These are phyloP conservation scores for Saccharomycopsis guyanensis DNA, from an alignment of 805 yeast genomes.

Conservation along the genomic window DNA sequence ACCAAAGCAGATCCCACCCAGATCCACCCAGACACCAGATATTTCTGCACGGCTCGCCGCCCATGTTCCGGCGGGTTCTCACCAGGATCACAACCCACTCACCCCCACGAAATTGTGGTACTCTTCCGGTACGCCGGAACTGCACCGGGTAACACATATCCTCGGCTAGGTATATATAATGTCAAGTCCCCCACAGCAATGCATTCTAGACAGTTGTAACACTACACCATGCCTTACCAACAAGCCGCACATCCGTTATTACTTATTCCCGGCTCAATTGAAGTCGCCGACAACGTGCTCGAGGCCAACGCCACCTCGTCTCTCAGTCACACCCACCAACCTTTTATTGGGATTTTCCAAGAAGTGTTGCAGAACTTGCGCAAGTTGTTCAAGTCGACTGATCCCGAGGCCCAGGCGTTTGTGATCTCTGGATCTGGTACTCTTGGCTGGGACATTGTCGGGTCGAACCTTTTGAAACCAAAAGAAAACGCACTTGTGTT, in stretches of 20 bases:
- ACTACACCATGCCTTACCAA: slow-evolving; percentile 16
- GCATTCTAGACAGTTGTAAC: not conserved
- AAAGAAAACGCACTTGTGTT: slow-evolving; percentile 60
- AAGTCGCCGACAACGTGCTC: slow-evolving; percentile 72
- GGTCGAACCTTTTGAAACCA: slow-evolving; percentile 58
- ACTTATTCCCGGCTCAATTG: slow-evolving; percentile 83
- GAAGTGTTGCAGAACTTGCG: slow-evolving; percentile 60
- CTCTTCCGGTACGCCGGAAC: not conserved
- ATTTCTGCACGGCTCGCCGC: too few relatives aligned
- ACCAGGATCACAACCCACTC: too few relatives aligned
- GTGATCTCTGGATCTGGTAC: slow-evolving; percentile 90
- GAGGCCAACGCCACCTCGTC: slow-evolving; percentile 77
- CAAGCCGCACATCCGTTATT: slow-evolving; percentile 25
- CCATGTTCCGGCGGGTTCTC: too few relatives aligned
- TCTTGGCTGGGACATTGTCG: slow-evolving; percentile 89
- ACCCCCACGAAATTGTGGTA: too few relatives aligned
- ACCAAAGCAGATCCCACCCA: too few relatives aligned
- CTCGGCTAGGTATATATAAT: not conserved
- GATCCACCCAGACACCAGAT: too few relatives aligned
- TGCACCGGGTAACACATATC: not conserved
- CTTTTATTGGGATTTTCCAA: slow-evolving; percentile 69
- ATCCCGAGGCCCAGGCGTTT: slow-evolving; percentile 64
- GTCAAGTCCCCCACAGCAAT: not conserved
- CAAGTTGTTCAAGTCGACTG: slow-evolving; percentile 62
- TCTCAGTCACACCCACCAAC: slow-evolving; percentile 84